These are phyloP conservation scores for Fusarium tuaranense DNA, from an alignment of 2,329 filamentous ascomycete genomes.

Conservation along the genomic window DNA sequence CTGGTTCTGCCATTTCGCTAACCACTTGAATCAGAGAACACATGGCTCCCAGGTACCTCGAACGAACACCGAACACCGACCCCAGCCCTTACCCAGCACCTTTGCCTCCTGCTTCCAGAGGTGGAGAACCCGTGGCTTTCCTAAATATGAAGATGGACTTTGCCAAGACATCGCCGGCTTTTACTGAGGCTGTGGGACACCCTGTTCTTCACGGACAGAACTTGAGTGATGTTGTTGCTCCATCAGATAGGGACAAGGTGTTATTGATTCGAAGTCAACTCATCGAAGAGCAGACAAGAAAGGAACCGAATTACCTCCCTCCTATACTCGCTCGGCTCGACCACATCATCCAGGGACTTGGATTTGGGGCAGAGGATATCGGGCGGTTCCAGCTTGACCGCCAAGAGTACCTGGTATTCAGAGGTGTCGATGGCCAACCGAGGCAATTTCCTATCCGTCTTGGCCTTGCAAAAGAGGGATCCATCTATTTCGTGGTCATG, in stretches of 20 bases:
- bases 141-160: slow-evolving; percentile 70
- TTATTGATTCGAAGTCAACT: slow-evolving; percentile 63
- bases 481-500: slow-evolving; percentile 72
- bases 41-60: slow-evolving; percentile 61
- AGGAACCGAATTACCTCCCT: slow-evolving; percentile 72
- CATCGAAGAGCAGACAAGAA: slow-evolving; percentile 67
- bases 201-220: slow-evolving; percentile 60
- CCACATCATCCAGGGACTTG: slow-evolving; percentile 65
- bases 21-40: slow-evolving; percentile 63
- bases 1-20: slow-evolving; percentile 63
- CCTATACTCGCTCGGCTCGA: slow-evolving; percentile 71
- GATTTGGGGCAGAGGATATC: slow-evolving; percentile 66
- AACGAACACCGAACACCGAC: slow-evolving; percentile 62
- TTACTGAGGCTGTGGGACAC: slow-evolving; percentile 66
- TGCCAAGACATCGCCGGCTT: slow-evolving; percentile 66
- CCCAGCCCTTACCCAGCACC: slow-evolving; percentile 62
- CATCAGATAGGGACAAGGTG: slow-evolving; percentile 65
- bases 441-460: slow-evolving; percentile 63
- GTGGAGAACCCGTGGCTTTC: slow-evolving; percentile 67
- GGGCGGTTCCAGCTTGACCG: slow-evolving; percentile 64
- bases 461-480: slow-evolving; percentile 69
- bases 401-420: slow-evolving; percentile 67
- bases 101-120: slow-evolving; percentile 54
- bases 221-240: slow-evolving; percentile 65
- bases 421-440: slow-evolving; percentile 62